phyloP scores from a whole-genome alignment of 352 stramenopile species.

The Pythium biforme region DNA sequence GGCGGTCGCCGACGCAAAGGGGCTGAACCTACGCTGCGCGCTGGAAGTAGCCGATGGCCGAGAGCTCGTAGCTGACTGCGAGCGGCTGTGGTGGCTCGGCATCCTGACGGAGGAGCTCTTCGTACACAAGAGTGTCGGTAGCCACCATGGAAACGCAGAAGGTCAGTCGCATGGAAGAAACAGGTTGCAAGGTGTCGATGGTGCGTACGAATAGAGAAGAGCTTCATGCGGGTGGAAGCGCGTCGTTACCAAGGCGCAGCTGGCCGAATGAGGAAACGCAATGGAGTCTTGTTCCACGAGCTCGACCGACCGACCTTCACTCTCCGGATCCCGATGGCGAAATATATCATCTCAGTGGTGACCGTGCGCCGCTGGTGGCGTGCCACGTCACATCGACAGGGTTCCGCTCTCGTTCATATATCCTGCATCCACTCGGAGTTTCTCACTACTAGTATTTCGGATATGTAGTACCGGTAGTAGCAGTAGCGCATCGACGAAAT shows the following conservation, averaged over 20 bases:
- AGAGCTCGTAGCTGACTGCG: constrained; percentile 3
- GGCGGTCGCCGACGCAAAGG: background rate
- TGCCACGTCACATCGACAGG: constrained; percentile 15
- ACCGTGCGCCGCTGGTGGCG: background rate
- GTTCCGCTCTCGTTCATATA: too few species aligned
- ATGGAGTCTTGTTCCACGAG: background rate
- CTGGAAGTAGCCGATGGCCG: constrained; percentile 5
- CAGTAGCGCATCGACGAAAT: too few species aligned
- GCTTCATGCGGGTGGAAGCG: background rate
- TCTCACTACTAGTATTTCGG: too few species aligned
- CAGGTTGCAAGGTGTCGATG: background rate
- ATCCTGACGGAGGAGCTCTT: background rate
- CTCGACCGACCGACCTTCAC: constrained; percentile 5
- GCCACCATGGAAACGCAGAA: too few species aligned
- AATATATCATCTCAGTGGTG: background rate
- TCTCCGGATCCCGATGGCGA: background rate
- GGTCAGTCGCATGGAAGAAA: background rate
- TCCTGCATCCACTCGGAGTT: too few species aligned
- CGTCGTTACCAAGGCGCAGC: background rate
- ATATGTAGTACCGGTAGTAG: too few species aligned
- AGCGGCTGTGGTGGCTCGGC: constrained; percentile 1
- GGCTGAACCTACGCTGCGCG: background rate
- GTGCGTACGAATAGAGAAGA: constrained; percentile 10
- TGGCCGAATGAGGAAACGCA: too few species aligned
- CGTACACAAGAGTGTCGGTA: too few species aligned